These are phyloP conservation scores for Nectriaceae sp. DNA, from an alignment of 2,329 filamentous ascomycete genomes.

Conservation along the genomic window DNA sequence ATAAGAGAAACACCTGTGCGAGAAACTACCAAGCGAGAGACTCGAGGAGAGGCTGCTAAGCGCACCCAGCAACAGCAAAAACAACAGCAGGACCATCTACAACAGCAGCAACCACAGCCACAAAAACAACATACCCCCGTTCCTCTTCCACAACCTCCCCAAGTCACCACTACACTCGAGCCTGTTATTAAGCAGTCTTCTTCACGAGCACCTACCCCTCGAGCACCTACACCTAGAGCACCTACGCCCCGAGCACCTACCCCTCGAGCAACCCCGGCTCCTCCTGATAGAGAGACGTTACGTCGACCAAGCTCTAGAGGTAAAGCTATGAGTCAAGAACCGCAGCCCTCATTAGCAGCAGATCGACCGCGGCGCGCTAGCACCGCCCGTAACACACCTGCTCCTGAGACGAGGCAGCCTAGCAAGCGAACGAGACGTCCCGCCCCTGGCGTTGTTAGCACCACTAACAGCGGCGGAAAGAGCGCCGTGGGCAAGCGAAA, in stretches of 20 bases:
- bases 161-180: conserved; percentile 16
- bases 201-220: conserved; percentile 37
- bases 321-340: conserved; percentile 54
- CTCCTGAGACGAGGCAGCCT: conserved; percentile 48
- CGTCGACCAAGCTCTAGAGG: conserved; percentile 55
- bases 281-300: conserved; percentile 37
- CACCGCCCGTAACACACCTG: conserved; percentile 59
- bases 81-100: too few relatives aligned
- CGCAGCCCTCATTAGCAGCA: conserved; percentile 48
- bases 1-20: conserved; percentile 27
- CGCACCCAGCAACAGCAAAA: conserved; percentile 39
- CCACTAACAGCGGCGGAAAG: conserved; percentile 60
- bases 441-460: conserved; percentile 70
- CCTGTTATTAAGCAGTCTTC: conserved; percentile 30
- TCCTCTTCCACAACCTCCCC: conserved; percentile 13
- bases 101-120: conserved; percentile 13
- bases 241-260: conserved; percentile 37
- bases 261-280: conserved; percentile 34
- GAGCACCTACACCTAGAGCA: too few relatives aligned
- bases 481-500: conserved; percentile 73
- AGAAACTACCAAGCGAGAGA: conserved; percentile 45
- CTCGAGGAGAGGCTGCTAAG: conserved; percentile 46
- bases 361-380: conserved; percentile 59
- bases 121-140: conserved; percentile 25
- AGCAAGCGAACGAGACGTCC: conserved; percentile 67